These are phyloP conservation scores for Leccinum broughii DNA, from an alignment of 768 basidiomycete genomes.

Conservation along the genomic window DNA sequence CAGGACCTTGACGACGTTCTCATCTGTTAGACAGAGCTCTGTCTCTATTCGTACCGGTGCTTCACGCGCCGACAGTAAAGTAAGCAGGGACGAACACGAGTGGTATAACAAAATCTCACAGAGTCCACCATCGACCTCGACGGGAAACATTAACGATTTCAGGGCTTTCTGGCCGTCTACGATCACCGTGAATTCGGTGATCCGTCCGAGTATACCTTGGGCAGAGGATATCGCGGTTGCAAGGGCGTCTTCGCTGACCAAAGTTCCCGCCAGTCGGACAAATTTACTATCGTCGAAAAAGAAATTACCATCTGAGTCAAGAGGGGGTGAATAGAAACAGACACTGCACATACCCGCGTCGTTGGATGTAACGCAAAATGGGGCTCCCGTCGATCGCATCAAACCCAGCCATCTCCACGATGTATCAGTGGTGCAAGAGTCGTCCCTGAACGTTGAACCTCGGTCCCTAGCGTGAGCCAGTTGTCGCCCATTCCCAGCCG, in stretches of 20 bases:
- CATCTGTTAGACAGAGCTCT: too few relatives aligned
- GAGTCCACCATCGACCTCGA: slow-evolving; percentile 16
- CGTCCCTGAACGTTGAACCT: too few relatives aligned
- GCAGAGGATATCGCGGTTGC: not conserved
- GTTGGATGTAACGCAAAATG: not conserved
- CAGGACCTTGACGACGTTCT: too few relatives aligned
- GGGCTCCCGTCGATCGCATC: not conserved
- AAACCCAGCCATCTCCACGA: not conserved
- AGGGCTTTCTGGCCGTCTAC: slow-evolving; percentile 13
- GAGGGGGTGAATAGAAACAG: too few relatives aligned
- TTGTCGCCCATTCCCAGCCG: too few relatives aligned
- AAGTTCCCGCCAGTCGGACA: too few relatives aligned
- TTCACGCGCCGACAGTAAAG: too few relatives aligned
- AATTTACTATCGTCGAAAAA: too few relatives aligned
- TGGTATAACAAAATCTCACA: not conserved
- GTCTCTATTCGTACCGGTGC: too few relatives aligned
- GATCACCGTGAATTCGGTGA: slow-evolving; percentile 19
- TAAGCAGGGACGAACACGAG: not conserved
- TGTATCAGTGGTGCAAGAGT: not conserved
- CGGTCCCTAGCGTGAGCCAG: too few relatives aligned
- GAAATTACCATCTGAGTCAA: too few relatives aligned
- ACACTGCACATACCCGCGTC: not conserved
- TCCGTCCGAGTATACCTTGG: slow-evolving; percentile 11
- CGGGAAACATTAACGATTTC: slow-evolving; percentile 6
- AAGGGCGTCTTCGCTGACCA: too few relatives aligned